phyloP scores from a whole-genome alignment of 1,284 basidiomycete species.

The Volvariella surrecta region DNA sequence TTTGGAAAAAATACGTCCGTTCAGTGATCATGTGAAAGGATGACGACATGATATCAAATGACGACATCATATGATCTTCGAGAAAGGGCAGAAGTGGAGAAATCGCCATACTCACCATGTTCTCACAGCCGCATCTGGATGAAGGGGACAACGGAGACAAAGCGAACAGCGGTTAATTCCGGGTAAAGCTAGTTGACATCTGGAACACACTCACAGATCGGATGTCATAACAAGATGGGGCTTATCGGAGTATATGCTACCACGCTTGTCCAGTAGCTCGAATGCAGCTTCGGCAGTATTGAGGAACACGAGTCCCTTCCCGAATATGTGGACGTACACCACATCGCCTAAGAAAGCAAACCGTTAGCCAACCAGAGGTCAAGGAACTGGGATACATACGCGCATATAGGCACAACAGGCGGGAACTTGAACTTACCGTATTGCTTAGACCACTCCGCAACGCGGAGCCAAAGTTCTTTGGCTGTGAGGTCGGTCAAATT shows the following conservation, averaged over 20 bases:
- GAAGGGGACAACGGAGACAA: constrained; percentile 1
- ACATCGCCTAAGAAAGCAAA: constrained; percentile 39
- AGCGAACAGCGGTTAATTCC: constrained; percentile 7
- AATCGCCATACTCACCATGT: constrained; percentile 39
- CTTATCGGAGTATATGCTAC: constrained; percentile 65
- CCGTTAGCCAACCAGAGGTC: background rate
- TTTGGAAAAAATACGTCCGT: constrained; percentile 4
- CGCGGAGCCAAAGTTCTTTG: constrained; percentile 48
- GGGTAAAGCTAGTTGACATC: constrained; percentile 3
- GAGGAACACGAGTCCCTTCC: constrained; percentile 56
- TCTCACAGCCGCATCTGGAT: constrained; percentile 52
- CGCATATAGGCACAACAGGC: constrained; percentile 1
- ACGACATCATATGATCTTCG: too few relatives aligned
- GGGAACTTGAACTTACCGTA: constrained; percentile 30
- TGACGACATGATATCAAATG: constrained; percentile 5
- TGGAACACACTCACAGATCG: constrained; percentile 33
- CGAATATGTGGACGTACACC: constrained; percentile 58
- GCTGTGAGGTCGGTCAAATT: constrained; percentile 51
- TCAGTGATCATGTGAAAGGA: background rate
- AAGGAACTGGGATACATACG: constrained; percentile 1
- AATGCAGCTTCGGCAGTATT: constrained; percentile 48
- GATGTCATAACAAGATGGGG: constrained; percentile 56
- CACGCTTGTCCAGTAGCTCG: constrained; percentile 61
- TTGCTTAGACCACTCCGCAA: constrained; percentile 37
- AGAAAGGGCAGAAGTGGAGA: background rate